These are phyloP conservation scores for Rhypophila decipiens DNA, from an alignment of 495 filamentous ascomycete genomes.

Conservation along the genomic window DNA sequence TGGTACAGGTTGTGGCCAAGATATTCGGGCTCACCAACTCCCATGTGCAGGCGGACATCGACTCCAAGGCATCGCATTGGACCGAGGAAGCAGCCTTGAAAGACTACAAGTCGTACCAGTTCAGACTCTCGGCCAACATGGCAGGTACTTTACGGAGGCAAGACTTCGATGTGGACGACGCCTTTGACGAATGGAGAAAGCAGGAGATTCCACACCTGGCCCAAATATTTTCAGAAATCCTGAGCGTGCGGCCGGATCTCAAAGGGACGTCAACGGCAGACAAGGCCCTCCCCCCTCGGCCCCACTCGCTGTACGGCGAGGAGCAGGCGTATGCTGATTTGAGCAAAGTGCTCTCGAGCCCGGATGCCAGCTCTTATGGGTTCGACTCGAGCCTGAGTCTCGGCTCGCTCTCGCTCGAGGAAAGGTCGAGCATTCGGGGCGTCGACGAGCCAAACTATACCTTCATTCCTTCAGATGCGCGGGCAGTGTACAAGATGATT, in stretches of 20 bases:
- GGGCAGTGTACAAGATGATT: slow-evolving; percentile 72
- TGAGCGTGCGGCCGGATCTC: slow-evolving; percentile 81
- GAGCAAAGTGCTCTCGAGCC: slow-evolving; percentile 42
- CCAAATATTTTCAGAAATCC: slow-evolving; percentile 85
- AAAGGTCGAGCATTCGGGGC: slow-evolving; percentile 43
- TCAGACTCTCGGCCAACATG: slow-evolving; percentile 71
- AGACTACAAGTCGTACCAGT: slow-evolving; percentile 89
- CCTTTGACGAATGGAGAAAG: slow-evolving; percentile 84
- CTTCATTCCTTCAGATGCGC: slow-evolving; percentile 83
- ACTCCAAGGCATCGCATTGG: slow-evolving; percentile 72
- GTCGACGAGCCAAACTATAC: slow-evolving; percentile 60
- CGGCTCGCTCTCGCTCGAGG: slow-evolving; percentile 59
- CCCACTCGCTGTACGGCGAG: slow-evolving; percentile 30
- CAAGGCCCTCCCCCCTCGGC: slow-evolving; percentile 41
- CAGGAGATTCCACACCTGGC: slow-evolving; percentile 74
- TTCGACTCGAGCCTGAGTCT: slow-evolving; percentile 77
- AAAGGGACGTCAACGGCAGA: slow-evolving; percentile 51
- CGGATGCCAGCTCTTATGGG: slow-evolving; percentile 46
- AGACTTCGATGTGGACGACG: slow-evolving; percentile 89
- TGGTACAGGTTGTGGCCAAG: slow-evolving; percentile 77
- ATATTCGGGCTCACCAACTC: slow-evolving; percentile 74
- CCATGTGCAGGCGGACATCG: slow-evolving; percentile 79
- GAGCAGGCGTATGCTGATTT: slow-evolving; percentile 55
- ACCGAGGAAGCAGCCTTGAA: slow-evolving; percentile 84
- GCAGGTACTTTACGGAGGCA: slow-evolving; percentile 68